Evolutionary conservation across 2,329 filamentous ascomycete species (phyloP).

Genomic region (Septoria petroselini): DNA sequence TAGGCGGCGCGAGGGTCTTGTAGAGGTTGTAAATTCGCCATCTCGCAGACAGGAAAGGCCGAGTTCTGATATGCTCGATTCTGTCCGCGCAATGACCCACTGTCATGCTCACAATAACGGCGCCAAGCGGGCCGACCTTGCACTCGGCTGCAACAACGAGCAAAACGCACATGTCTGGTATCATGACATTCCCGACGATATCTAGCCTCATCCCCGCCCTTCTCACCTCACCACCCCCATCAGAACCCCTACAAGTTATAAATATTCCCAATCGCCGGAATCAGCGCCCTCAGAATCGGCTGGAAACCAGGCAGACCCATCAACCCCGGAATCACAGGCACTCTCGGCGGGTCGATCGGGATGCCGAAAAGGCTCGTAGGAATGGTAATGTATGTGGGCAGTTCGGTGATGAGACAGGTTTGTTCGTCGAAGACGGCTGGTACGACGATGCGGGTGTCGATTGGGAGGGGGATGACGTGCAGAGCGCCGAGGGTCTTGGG

Average conservation of each 20-base stretch:
- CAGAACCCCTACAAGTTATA: background rate
- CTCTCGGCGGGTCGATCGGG: slow-evolving; percentile 6
- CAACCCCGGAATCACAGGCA: slow-evolving; percentile 7
- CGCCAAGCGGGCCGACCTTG: too few relatives aligned
- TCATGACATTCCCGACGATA: too few relatives aligned
- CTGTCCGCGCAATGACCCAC: too few relatives aligned
- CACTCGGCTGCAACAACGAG: too few relatives aligned
- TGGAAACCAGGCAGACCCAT: slow-evolving; percentile 1
- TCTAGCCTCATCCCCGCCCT: too few relatives aligned
- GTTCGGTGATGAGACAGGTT: slow-evolving; percentile 6
- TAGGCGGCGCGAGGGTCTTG: too few relatives aligned
- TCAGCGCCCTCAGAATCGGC: slow-evolving; percentile 2
- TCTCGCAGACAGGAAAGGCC: too few relatives aligned
- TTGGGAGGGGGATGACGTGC: slow-evolving; percentile 1
- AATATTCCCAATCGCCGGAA: slow-evolving; percentile 8
- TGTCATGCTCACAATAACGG: too few relatives aligned
- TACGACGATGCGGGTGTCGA: slow-evolving; percentile 8
- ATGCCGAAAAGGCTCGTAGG: slow-evolving; percentile 6
- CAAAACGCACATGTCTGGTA: too few relatives aligned
- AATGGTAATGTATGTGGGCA: slow-evolving; percentile 6
- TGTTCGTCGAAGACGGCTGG: slow-evolving; percentile 10
- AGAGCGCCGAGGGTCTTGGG: slow-evolving; percentile 7
- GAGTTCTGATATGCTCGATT: too few relatives aligned
- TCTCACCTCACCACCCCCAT: too few relatives aligned
- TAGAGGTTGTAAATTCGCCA: too few relatives aligned